These are phyloP conservation scores for Mycena polygramma DNA, from an alignment of 768 basidiomycete genomes.

Conservation along the genomic window DNA sequence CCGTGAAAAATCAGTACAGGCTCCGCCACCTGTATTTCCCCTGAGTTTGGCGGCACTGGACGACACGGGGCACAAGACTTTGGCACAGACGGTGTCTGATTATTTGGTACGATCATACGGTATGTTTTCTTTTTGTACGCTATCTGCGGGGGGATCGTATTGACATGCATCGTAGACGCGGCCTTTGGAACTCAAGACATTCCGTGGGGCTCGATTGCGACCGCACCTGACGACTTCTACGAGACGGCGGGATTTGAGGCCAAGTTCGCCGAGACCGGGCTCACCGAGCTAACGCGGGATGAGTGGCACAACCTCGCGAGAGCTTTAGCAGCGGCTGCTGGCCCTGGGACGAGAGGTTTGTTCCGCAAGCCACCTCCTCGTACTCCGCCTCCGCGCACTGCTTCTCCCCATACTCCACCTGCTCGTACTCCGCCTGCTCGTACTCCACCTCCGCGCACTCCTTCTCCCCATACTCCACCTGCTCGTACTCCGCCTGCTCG, in stretches of 20 bases:
- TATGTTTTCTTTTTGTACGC: background rate
- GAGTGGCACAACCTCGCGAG: background rate
- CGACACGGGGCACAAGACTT: background rate
- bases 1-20: background rate
- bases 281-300: background rate
- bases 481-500: too few relatives aligned
- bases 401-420: too few relatives aligned
- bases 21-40: background rate
- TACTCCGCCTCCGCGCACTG: background rate
- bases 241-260: background rate
- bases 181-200: slow-evolving; percentile 16
- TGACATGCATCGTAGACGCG: background rate
- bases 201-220: slow-evolving; percentile 11
- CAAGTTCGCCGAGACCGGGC: background rate
- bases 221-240: slow-evolving; percentile 9
- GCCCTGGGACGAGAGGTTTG: background rate
- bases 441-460: too few relatives aligned
- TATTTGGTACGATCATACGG: slow-evolving; percentile 5
- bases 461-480: background rate
- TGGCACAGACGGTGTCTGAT: background rate
- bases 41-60: background rate
- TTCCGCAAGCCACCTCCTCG: background rate
- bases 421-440: too few relatives aligned
- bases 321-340: background rate
- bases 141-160: too few relatives aligned